Conservation (phyloP, 2,329 filamentous ascomycete species). For the Colletotrichum spinosum region DNA sequence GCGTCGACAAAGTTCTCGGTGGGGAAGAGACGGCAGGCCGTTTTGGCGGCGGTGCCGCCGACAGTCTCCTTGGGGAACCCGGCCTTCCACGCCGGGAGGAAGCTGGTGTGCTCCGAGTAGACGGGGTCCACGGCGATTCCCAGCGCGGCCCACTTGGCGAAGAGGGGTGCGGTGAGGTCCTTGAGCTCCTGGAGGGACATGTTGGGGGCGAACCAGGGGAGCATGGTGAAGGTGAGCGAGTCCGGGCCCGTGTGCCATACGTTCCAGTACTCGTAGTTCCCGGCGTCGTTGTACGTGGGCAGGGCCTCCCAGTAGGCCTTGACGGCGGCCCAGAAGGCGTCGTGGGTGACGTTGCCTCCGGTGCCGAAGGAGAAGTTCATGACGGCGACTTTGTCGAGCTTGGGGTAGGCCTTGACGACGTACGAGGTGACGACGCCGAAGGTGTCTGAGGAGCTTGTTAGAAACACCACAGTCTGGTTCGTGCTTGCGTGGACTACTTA, state of each 20-base stretch:
- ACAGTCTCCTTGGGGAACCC: conserved; percentile 41
- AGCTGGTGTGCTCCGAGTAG: conserved; percentile 42
- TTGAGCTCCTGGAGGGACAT: conserved; percentile 49
- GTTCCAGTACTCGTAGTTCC: conserved; percentile 43
- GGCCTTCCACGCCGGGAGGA: conserved; percentile 42
- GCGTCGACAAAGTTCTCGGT: conserved; percentile 19
- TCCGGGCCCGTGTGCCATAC: conserved; percentile 43
- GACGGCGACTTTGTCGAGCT: conserved; percentile 52
- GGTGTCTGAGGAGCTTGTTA: conserved; percentile 60
- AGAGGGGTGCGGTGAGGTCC: conserved; percentile 48
- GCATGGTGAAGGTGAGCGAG: conserved; percentile 42
- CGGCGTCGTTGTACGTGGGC: conserved; percentile 39
- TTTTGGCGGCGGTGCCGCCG: conserved; percentile 21
- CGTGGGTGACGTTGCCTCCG: conserved; percentile 36
- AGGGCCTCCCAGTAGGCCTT: conserved; percentile 41
- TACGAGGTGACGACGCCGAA: conserved; percentile 68
- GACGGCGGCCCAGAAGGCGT: conserved; percentile 43
- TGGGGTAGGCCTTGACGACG: conserved; percentile 62
- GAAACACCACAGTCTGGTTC: conserved; percentile 31
- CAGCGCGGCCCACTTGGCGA: conserved; percentile 44
- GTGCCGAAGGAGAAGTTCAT: conserved; percentile 54
- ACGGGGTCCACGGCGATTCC: conserved; percentile 44
- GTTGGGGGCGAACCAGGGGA: conserved; percentile 43
- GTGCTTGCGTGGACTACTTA: not conserved
- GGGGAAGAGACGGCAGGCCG: conserved; percentile 26